Evolutionary conservation across 1,139 yeast species (phyloP).

Genomic region (Hemisphaericaspora xylofermentans): DNA sequence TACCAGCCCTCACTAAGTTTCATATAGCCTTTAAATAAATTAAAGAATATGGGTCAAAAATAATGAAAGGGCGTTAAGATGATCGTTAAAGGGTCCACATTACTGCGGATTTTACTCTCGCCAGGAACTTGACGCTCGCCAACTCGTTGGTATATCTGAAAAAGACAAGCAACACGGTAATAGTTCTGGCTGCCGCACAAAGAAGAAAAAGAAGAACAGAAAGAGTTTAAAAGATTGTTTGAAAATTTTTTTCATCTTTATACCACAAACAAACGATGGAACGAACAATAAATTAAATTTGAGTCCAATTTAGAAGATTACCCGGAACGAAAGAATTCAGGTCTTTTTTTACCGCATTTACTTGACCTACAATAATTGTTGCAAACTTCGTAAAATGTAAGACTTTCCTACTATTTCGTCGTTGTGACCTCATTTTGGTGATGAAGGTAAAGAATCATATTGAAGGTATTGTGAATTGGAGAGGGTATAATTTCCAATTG

Average conservation of each 20-base stretch:
- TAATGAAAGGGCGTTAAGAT: slow-evolving; percentile 51
- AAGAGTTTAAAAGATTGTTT: background rate
- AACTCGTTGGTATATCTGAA: slow-evolving; percentile 49
- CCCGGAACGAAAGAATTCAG: background rate
- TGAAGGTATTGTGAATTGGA: no score
- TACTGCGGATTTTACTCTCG: slow-evolving; percentile 35
- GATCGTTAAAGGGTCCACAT: slow-evolving; percentile 27
- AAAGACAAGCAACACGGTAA: slow-evolving; percentile 58
- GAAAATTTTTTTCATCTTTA: slow-evolving; percentile 6
- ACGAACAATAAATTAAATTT: no score
- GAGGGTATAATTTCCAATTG: no score
- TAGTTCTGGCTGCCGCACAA: slow-evolving; percentile 59
- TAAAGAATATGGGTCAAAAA: slow-evolving; percentile 21
- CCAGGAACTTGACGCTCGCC: slow-evolving; percentile 59
- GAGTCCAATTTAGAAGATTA: background rate
- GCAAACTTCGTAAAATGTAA: no score
- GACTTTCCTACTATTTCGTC: no score
- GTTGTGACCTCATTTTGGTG: no score
- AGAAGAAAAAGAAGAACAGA: slow-evolving; percentile 22
- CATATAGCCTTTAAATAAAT: slow-evolving; percentile 14
- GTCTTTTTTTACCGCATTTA: no score
- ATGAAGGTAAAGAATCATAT: no score
- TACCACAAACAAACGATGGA: background rate
- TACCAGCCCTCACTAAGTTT: slow-evolving; percentile 49
- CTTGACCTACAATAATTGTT: no score